Evolutionary conservation across 805 yeast genomes (phyloP), one percentile per base, ranked within the genome.

Genomic region (Saccharomyces kudriavzevii): DNA sequence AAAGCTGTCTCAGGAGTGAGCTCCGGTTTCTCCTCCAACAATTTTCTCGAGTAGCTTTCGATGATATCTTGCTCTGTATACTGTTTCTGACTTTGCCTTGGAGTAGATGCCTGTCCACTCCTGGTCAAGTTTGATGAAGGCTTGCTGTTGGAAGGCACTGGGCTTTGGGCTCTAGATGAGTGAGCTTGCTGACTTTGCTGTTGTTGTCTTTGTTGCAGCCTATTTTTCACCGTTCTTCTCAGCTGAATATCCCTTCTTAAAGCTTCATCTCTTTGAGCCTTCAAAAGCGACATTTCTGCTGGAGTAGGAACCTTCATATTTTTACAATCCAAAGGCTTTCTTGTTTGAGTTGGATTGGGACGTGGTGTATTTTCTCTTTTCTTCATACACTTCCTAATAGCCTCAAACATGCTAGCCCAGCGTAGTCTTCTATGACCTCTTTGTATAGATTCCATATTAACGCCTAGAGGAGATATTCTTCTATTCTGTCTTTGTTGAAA

Each of bases 401-500:
- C 97, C 66, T 94, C 99, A 74, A 94, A 89, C 89, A 94, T 87
- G 52, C 96, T 87, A 0, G 96, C 96, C 97, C 97, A 94, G 58
- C 98, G 79, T 55, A 92, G 74, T 52, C 96, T 77, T 55, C 87
- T 76, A 64, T 94, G 97, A 20, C 99, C 99, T 58, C 98, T 74
- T 69, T 92, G 97, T 48, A 90, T 86, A 0, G 96, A 87, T 62
- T 92, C 97, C 24, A 82, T 80, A 0, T 96, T 92, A n/a, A 94
- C 95, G 50, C 97, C 97, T 31, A 92, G 73, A 0, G 98, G 97
- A 0, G 94, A 83, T 6, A 91, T 87, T 56, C 97, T 80, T 60
- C 97, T 77, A 66, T 89, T 89, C 5, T 96, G 88, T 2, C 90
- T 83, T 53, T 87, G 85, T 68, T 92, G 97, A 1, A 90, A 88